phyloP scores from a whole-genome alignment of 23 red algal genomes.

The Pyropia haitanensis region DNA sequence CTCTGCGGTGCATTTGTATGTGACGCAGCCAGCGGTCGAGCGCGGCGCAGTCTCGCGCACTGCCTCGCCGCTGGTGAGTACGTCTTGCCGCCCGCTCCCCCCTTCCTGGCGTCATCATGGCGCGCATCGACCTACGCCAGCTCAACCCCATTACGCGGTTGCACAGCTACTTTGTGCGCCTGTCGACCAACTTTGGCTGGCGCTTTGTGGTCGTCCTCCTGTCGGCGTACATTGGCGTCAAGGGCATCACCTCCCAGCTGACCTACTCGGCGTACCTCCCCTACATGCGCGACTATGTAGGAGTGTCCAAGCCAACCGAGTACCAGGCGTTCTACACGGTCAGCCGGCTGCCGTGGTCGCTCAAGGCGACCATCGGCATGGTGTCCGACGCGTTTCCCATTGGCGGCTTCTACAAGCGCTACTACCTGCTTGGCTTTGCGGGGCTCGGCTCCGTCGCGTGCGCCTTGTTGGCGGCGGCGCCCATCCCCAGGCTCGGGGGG shows the following conservation, averaged over 20 bases:
- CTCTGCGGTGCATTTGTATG: no score
- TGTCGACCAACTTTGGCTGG: slow-evolving; percentile 42
- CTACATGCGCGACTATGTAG: no score
- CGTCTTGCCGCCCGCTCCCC: no score
- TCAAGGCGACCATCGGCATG: slow-evolving; percentile 63
- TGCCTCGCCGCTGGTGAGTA: no score
- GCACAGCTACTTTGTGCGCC: slow-evolving; percentile 3
- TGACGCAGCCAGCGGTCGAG: no score
- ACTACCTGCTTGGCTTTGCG: slow-evolving; percentile 36
- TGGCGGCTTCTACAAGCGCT: slow-evolving; percentile 46
- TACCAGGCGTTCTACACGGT: slow-evolving; percentile 54
- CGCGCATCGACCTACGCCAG: no score
- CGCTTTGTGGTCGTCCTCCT: slow-evolving; percentile 38
- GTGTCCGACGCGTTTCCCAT: slow-evolving; percentile 49
- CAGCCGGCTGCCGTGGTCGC: slow-evolving; percentile 35
- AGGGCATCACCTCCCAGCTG: slow-evolving; percentile 23
- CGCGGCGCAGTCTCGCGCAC: no score
- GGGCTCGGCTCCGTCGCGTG: slow-evolving; percentile 14
- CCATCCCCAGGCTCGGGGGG: slow-evolving; percentile 12
- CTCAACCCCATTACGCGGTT: no score
- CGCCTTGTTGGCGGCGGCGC: slow-evolving; percentile 11
- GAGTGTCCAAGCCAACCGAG: not conserved
- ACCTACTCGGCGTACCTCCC: not conserved
- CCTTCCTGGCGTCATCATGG: no score
- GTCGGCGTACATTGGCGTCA: slow-evolving; percentile 41